phyloP scores from a whole-genome alignment of 768 basidiomycete species.

The Lactarius tabidus region DNA sequence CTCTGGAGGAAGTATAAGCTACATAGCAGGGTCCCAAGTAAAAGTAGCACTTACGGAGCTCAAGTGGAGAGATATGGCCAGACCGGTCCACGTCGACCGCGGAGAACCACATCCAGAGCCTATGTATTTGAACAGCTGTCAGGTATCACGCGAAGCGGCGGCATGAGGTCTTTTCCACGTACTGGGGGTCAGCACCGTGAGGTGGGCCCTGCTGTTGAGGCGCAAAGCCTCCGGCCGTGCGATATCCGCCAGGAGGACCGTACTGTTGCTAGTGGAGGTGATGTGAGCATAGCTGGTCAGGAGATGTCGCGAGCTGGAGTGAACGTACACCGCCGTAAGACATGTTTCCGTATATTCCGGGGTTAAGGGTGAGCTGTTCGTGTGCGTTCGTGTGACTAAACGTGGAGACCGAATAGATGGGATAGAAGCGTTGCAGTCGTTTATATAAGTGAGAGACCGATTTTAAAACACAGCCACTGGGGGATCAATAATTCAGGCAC shows the following conservation, averaged over 20 bases:
- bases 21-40: constrained; percentile 25
- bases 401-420: background rate
- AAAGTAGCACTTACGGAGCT: constrained; percentile 53
- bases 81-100: constrained; percentile 69
- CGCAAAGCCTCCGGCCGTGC: constrained; percentile 36
- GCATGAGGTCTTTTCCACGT: constrained; percentile 30
- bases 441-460: background rate
- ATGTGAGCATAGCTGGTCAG: background rate
- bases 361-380: background rate
- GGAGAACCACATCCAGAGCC: constrained; percentile 70
- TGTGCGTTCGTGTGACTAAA: background rate
- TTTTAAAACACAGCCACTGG: background rate
- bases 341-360: constrained; percentile 4
- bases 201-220: constrained; percentile 44
- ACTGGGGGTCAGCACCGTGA: constrained; percentile 75
- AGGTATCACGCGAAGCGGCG: background rate
- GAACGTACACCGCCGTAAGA: constrained; percentile 22
- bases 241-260: constrained; percentile 19
- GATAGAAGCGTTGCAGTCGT: background rate
- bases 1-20: constrained; percentile 31
- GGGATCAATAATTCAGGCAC: background rate
- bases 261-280: background rate
- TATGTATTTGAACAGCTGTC: constrained; percentile 28
- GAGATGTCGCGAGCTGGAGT: background rate
- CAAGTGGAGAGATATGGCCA: constrained; percentile 56